A percentile compares a stretch with the other conserved stretches of the same genome.
These are phyloP conservation scores for Cercospora sojina DNA, from an alignment of 2,329 filamentous ascomycete species.

Conservation along the genomic window DNA sequence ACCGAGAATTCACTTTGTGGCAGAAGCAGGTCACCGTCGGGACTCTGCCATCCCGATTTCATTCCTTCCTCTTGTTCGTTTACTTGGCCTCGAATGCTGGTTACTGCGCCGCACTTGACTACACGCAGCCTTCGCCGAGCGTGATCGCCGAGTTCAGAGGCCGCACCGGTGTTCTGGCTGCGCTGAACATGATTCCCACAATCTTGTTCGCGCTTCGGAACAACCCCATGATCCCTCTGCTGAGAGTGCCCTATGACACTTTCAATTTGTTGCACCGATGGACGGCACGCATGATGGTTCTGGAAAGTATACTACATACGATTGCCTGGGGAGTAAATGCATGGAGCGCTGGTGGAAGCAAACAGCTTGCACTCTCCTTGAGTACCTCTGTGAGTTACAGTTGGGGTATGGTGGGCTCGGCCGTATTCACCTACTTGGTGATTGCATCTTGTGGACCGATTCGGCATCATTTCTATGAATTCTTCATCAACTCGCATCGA, in stretches of 20 bases:
- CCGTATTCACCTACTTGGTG: slow-evolving; percentile 75
- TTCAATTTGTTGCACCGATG: slow-evolving; percentile 89
- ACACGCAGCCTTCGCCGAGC: slow-evolving; percentile 42
- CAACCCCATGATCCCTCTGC: slow-evolving; percentile 79
- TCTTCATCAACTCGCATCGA: slow-evolving; percentile 86
- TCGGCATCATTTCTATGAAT: slow-evolving; percentile 79
- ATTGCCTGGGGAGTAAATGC: slow-evolving; percentile 71
- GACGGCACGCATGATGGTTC: slow-evolving; percentile 71
- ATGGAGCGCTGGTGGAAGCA: slow-evolving; percentile 59
- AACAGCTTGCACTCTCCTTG: slow-evolving; percentile 57
- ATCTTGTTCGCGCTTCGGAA: slow-evolving; percentile 86
- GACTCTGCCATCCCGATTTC: slow-evolving; percentile 69
- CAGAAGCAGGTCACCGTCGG: slow-evolving; percentile 69
- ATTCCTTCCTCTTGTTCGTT: slow-evolving; percentile 64
- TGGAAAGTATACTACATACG: slow-evolving; percentile 69
- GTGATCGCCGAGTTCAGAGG: slow-evolving; percentile 81
- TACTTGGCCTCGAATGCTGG: slow-evolving; percentile 73
- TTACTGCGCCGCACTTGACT: slow-evolving; percentile 71
- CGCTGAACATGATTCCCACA: slow-evolving; percentile 89
- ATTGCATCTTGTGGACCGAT: slow-evolving; percentile 71
- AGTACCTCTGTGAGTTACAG: slow-evolving; percentile 61
- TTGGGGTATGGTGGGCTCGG: slow-evolving; percentile 60
- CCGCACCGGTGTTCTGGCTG: slow-evolving; percentile 76
- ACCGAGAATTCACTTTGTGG: slow-evolving; percentile 45
- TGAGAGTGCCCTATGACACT: slow-evolving; percentile 91